These are phyloP conservation scores for Borovskyia barvae DNA, from an alignment of 208 protist genomes.

Conservation along the genomic window DNA sequence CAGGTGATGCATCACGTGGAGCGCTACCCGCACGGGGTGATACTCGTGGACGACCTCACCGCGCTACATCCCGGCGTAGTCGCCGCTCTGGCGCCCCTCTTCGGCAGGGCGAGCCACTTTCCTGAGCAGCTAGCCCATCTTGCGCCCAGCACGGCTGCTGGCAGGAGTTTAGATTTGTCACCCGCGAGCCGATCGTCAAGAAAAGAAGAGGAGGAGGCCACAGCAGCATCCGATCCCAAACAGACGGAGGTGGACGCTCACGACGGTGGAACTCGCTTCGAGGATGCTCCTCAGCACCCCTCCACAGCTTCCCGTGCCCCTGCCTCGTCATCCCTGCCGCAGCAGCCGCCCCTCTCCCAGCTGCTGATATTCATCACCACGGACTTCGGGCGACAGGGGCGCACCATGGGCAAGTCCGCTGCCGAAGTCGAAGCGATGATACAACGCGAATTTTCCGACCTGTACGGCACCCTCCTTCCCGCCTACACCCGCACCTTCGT, in stretches of 20 bases:
- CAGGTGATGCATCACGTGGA: slow-evolving; percentile 43
- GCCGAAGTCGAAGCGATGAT: slow-evolving; percentile 63
- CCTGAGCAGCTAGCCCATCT: slow-evolving; percentile 48
- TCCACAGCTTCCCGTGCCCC: not conserved
- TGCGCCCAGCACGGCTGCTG: too few species aligned
- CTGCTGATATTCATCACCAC: slow-evolving; percentile 75
- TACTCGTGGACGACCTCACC: slow-evolving; percentile 76
- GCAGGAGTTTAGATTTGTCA: too few species aligned
- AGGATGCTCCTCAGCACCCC: too few species aligned
- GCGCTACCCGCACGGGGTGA: slow-evolving; percentile 72
- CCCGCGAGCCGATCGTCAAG: not conserved
- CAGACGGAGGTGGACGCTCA: too few species aligned
- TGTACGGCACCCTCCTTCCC: slow-evolving; percentile 69
- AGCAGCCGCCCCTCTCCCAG: slow-evolving; percentile 41
- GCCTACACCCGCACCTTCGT: slow-evolving; percentile 63
- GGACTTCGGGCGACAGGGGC: slow-evolving; percentile 80
- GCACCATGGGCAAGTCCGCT: slow-evolving; percentile 59
- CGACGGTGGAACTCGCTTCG: too few species aligned
- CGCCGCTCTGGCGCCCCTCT: slow-evolving; percentile 51
- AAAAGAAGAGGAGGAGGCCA: not conserved
- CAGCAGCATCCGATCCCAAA: not conserved
- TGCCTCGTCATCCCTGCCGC: not conserved
- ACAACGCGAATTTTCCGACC: slow-evolving; percentile 46
- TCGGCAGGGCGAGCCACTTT: slow-evolving; percentile 66
- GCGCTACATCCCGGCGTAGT: slow-evolving; percentile 61